These are phyloP conservation scores for Leptomonas pyrrhocoris DNA, from an alignment of 208 protist species.

Conservation along the genomic window DNA sequence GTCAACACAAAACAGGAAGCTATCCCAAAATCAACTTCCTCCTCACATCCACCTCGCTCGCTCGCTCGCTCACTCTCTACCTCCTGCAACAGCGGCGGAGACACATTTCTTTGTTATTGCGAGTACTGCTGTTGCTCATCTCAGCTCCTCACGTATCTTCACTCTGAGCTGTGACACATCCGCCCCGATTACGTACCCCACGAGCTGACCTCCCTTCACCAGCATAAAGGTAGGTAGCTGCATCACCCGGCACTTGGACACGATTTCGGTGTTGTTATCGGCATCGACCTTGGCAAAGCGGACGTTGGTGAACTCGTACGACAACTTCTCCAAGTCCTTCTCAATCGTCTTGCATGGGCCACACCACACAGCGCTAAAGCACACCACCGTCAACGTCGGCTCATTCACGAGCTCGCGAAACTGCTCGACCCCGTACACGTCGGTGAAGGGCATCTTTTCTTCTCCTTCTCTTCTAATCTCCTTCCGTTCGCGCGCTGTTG, in stretches of 20 bases:
- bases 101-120: not conserved
- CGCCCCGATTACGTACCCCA: conserved; percentile 80
- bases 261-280: conserved; percentile 84
- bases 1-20: too few relatives aligned
- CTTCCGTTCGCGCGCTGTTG: too few relatives aligned
- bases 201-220: conserved; percentile 49
- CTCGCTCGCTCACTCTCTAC: not conserved
- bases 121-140: not conserved
- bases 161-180: conserved; percentile 64
- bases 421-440: conserved; percentile 75
- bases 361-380: conserved; percentile 85
- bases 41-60: too few relatives aligned
- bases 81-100: not conserved
- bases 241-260: conserved; percentile 70
- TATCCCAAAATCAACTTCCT: too few relatives aligned
- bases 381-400: conserved; percentile 59
- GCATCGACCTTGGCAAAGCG: conserved; percentile 78
- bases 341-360: conserved; percentile 82
- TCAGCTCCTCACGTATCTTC: conserved; percentile 59
- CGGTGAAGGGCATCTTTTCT: conserved; percentile 64
- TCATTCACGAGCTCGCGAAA: conserved; percentile 76
- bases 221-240: conserved; percentile 88
- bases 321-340: conserved; percentile 74
- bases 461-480: not conserved
- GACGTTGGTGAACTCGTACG: conserved; percentile 74